Conservation (phyloP, 2,329 filamentous ascomycete genomes). For the Trichoderma sp. region DNA sequence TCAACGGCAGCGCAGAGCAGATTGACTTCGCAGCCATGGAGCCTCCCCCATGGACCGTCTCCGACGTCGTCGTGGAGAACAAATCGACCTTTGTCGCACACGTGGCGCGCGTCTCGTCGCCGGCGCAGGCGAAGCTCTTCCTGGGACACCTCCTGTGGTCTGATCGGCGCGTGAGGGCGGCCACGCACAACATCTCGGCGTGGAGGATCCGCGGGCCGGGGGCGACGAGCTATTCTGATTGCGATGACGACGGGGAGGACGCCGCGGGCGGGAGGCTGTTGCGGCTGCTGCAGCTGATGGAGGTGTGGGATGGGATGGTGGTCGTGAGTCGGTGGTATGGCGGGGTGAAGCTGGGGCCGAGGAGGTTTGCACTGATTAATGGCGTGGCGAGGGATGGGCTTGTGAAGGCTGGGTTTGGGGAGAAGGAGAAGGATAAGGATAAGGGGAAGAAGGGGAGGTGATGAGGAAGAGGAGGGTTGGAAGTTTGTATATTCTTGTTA, state of each 20-base stretch:
- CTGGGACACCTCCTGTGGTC: constrained; percentile 75
- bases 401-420: constrained; percentile 69
- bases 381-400: constrained; percentile 80
- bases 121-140: constrained; percentile 69
- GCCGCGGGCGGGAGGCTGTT: constrained; percentile 84
- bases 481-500: not conserved
- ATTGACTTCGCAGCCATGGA: constrained; percentile 36
- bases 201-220: constrained; percentile 74
- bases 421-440: not conserved
- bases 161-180: constrained; percentile 81
- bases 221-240: constrained; percentile 73
- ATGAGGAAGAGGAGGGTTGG: not conserved
- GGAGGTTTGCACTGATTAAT: constrained; percentile 90
- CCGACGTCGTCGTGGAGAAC: constrained; percentile 73
- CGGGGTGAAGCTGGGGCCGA: constrained; percentile 83
- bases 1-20: constrained; percentile 24
- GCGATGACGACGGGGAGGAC: constrained; percentile 93
- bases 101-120: constrained; percentile 68
- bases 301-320: constrained; percentile 88
- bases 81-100: constrained; percentile 88
- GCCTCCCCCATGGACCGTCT: constrained; percentile 69
- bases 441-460: not conserved
- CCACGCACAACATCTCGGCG: constrained; percentile 94
- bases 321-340: constrained; percentile 96
- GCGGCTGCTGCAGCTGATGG: constrained; percentile 93